Conservation (phyloP, 2,329 filamentous ascomycete species). For the Trichophaea hybrida region DNA sequence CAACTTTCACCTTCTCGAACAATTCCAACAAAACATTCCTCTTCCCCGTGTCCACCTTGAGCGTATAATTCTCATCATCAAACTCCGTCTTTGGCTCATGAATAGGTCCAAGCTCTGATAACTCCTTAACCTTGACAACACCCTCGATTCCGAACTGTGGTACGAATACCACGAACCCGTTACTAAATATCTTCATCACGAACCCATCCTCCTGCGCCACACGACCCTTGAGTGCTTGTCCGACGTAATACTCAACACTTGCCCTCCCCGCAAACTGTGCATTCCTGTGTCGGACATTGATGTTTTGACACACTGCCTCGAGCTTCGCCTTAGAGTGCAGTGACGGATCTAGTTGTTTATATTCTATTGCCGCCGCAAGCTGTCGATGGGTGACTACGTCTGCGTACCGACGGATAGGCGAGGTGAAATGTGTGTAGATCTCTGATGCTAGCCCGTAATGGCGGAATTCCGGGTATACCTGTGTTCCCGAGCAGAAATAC, state of each 20-base stretch:
- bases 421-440: conserved; percentile 98
- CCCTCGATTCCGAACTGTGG: conserved; percentile 92
- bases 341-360: conserved; percentile 69
- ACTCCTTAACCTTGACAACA: conserved; percentile 70
- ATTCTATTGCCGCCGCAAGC: conserved; percentile 86
- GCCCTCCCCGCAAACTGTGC: conserved; percentile 89
- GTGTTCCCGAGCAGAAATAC: conserved; percentile 91
- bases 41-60: conserved; percentile 43
- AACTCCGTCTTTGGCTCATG: conserved; percentile 63
- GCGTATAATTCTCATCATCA: conserved; percentile 70
- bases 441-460: conserved; percentile 93
- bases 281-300: conserved; percentile 94
- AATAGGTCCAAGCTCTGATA: conserved; percentile 43
- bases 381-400: conserved; percentile 89
- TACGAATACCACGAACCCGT: conserved; percentile 93
- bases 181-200: conserved; percentile 93
- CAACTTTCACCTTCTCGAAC: conserved; percentile 82
- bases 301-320: conserved; percentile 92
- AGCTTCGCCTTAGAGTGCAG: conserved; percentile 71
- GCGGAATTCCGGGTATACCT: conserved; percentile 83
- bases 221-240: conserved; percentile 74
- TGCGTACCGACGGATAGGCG: conserved; percentile 92
- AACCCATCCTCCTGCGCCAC: conserved; percentile 77
- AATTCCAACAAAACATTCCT: conserved; percentile 46
- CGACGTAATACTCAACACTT: conserved; percentile 94